Evolutionary conservation across 2,329 filamentous ascomycete genomes (phyloP).

Genomic region (Monosporascus sp.): DNA sequence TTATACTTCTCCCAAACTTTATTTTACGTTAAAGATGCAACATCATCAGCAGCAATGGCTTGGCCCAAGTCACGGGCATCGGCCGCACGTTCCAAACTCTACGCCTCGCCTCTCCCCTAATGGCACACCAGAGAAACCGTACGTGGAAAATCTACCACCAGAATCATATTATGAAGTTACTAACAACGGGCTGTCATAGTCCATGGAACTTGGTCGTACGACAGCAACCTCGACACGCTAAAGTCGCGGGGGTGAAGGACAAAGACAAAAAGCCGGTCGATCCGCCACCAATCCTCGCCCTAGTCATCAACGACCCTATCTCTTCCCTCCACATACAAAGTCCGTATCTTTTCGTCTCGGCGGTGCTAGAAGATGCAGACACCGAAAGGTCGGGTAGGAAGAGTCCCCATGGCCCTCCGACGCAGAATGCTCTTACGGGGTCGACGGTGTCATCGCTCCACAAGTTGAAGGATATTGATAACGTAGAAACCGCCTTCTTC

Average conservation of each 20-base stretch:
- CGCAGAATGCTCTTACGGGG: slow-evolving; percentile 56
- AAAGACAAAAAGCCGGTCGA: slow-evolving; percentile 81
- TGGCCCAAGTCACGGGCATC: not conserved
- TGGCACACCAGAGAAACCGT: not conserved
- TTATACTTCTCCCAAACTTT: not conserved
- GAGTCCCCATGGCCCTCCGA: slow-evolving; percentile 30
- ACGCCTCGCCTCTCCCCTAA: not conserved
- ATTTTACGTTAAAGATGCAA: not conserved
- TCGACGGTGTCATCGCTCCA: slow-evolving; percentile 77
- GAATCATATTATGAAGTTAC: not conserved
- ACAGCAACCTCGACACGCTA: slow-evolving; percentile 7
- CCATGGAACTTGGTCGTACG: not conserved
- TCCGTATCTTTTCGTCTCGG: slow-evolving; percentile 27
- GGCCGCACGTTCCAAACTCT: not conserved
- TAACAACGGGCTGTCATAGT: not conserved
- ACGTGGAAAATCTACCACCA: not conserved
- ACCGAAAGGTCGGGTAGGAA: slow-evolving; percentile 38
- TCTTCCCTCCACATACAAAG: slow-evolving; percentile 30
- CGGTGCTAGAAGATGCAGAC: slow-evolving; percentile 30
- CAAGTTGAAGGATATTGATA: slow-evolving; percentile 71
- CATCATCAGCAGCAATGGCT: not conserved
- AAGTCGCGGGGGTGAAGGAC: slow-evolving; percentile 5
- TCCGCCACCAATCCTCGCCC: slow-evolving; percentile 69
- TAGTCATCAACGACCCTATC: slow-evolving; percentile 47
- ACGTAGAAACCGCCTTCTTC: slow-evolving; percentile 78